These are phyloP conservation scores for Hypoxylon subgilvum DNA, from an alignment of 495 filamentous ascomycete species.

Conservation along the genomic window DNA sequence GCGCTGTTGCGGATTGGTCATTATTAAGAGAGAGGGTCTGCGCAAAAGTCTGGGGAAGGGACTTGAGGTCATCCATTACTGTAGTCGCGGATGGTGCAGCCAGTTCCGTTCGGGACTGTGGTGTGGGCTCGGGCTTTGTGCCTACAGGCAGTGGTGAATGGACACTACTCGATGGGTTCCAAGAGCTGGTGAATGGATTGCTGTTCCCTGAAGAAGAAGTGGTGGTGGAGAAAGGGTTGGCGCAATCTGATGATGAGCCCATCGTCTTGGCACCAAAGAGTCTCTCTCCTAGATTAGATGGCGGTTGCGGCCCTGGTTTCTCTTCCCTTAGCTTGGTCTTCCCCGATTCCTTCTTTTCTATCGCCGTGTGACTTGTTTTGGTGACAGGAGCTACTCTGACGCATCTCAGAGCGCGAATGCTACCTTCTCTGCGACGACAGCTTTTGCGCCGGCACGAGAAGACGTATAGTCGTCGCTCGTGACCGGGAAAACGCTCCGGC, in stretches of 20 bases:
- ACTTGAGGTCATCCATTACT: constrained; percentile 26
- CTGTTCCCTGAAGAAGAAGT: constrained; percentile 15
- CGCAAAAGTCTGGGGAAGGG: constrained; percentile 77
- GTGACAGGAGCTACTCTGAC: constrained; percentile 54
- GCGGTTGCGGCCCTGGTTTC: constrained; percentile 40
- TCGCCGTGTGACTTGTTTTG: constrained; percentile 26
- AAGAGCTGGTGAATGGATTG: constrained; percentile 39
- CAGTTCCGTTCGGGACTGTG: constrained; percentile 14
- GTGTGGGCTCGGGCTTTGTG: constrained; percentile 25
- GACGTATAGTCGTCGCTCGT: constrained; percentile 86
- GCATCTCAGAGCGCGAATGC: constrained; percentile 72
- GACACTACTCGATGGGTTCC: constrained; percentile 38
- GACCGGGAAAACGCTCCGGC: constrained; percentile 79
- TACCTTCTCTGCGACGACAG: constrained; percentile 84
- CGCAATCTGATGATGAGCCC: constrained; percentile 42
- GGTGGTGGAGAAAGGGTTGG: constrained; percentile 46
- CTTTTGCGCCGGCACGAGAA: constrained; percentile 78
- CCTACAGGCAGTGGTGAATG: constrained; percentile 30
- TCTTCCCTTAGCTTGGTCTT: constrained; percentile 45
- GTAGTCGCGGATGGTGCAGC: constrained; percentile 38
- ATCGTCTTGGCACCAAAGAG: constrained; percentile 59
- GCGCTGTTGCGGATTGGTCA: constrained; percentile 36
- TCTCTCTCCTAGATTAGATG: constrained; percentile 60
- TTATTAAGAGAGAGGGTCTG: constrained; percentile 58
- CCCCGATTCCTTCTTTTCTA: constrained; percentile 46